Percentiles rank a stretch among this genome's conserved stretches.
These are phyloP conservation scores for Dissoconium aciculare DNA, from an alignment of 2,329 filamentous ascomycete genomes.

Conservation along the genomic window DNA sequence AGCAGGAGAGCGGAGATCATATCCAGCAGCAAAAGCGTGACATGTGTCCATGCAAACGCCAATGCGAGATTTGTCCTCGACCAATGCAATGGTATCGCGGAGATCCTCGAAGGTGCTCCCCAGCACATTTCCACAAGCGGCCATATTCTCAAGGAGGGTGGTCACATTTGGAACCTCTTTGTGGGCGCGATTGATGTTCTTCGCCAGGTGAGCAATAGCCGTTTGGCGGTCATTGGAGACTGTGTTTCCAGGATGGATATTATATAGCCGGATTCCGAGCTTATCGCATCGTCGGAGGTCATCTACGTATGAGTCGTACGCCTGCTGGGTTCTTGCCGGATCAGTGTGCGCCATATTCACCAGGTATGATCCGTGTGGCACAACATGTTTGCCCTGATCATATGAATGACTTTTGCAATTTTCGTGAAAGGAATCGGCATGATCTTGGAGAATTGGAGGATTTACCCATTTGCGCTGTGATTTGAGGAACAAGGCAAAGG, in stretches of 20 bases:
- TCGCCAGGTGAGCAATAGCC: constrained; percentile 65
- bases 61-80: constrained; percentile 69
- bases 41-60: constrained; percentile 96
- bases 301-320: constrained; percentile 73
- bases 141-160: constrained; percentile 91
- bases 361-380: constrained; percentile 91
- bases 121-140: constrained; percentile 72
- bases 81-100: constrained; percentile 61
- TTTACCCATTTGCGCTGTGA: constrained; percentile 91
- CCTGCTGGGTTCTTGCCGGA: constrained; percentile 63
- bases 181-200: constrained; percentile 70
- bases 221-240: constrained; percentile 44
- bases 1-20: constrained; percentile 66
- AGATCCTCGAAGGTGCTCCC: constrained; percentile 78
- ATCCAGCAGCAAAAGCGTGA: constrained; percentile 86
- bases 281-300: constrained; percentile 73
- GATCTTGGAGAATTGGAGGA: constrained; percentile 55
- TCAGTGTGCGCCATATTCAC: constrained; percentile 89
- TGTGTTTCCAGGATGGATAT: constrained; percentile 87
- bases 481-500: constrained; percentile 90
- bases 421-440: constrained; percentile 53
- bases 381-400: constrained; percentile 54
- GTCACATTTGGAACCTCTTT: constrained; percentile 55
- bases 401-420: constrained; percentile 56
- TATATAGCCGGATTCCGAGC: constrained; percentile 83